phyloP scores from a whole-genome alignment of 208 protist genomes.

The Acanthamoeba royreba region DNA sequence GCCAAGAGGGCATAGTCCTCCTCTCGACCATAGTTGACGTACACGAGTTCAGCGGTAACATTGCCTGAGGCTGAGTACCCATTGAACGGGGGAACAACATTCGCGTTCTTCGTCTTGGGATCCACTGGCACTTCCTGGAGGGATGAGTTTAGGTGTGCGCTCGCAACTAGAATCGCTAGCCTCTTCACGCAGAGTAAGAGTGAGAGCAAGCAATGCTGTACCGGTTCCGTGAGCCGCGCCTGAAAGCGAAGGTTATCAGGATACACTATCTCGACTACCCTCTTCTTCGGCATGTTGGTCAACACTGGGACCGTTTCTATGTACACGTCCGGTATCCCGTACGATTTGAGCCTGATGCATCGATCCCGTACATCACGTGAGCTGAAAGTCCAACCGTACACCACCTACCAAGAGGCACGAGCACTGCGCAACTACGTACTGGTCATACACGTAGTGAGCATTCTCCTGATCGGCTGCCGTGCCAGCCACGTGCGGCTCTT shows the following conservation, averaged over 20 bases:
- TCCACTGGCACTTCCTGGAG: not conserved
- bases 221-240: not conserved
- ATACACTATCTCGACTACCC: conserved; percentile 40
- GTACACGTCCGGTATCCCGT: not conserved
- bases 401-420: no score
- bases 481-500: not conserved
- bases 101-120: not conserved
- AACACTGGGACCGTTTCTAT: conserved; percentile 32
- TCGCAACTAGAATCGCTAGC: no score
- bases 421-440: no score
- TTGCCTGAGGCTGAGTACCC: not conserved
- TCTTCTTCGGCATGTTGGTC: not conserved
- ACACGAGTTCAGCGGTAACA: conserved; percentile 24
- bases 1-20: conserved; percentile 48
- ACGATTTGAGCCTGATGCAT: not conserved
- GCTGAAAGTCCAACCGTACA: no score
- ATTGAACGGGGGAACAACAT: conserved; percentile 49
- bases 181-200: no score
- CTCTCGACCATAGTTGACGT: conserved; percentile 48
- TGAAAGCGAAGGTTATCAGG: conserved; percentile 17
- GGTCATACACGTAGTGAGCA: not conserved
- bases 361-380: no score
- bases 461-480: not conserved
- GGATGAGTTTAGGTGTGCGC: not conserved
- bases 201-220: not conserved